Evolutionary conservation across 495 filamentous ascomycete genomes (phyloP).

Genomic region (Penicillium tannophilum): DNA sequence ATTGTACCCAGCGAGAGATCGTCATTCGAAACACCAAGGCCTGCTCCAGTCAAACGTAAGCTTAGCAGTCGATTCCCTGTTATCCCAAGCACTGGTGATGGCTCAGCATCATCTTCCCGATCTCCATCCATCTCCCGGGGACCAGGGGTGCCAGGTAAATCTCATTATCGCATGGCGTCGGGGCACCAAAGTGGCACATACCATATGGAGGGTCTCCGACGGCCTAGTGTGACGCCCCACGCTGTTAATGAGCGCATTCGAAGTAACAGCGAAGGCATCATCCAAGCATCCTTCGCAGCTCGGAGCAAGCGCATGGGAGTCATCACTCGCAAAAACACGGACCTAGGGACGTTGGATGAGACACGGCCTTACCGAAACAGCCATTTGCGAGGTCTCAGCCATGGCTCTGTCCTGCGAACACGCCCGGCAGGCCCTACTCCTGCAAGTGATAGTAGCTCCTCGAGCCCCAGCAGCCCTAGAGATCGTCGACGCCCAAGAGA

Average conservation of each 20-base stretch:
- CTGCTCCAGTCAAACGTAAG: slow-evolving; percentile 71
- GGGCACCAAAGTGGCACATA: slow-evolving; percentile 61
- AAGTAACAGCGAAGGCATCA: slow-evolving; percentile 86
- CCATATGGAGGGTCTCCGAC: slow-evolving; percentile 58
- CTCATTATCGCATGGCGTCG: slow-evolving; percentile 77
- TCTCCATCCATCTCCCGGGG: slow-evolving; percentile 67
- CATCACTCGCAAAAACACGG: slow-evolving; percentile 71
- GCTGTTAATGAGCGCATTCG: slow-evolving; percentile 75
- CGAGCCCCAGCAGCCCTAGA: slow-evolving; percentile 58
- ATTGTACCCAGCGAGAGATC: slow-evolving; percentile 45
- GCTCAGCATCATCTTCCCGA: slow-evolving; percentile 49
- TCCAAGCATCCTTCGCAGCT: slow-evolving; percentile 58
- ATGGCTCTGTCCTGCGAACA: slow-evolving; percentile 73
- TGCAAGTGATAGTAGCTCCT: slow-evolving; percentile 48
- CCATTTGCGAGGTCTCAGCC: slow-evolving; percentile 79
- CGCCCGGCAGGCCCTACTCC: slow-evolving; percentile 43
- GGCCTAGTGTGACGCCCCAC: slow-evolving; percentile 70
- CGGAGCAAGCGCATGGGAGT: slow-evolving; percentile 82
- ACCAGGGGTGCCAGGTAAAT: slow-evolving; percentile 72
- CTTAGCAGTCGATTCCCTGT: slow-evolving; percentile 83
- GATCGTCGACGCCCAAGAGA: slow-evolving; percentile 54
- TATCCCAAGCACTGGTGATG: slow-evolving; percentile 63
- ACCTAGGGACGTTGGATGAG: slow-evolving; percentile 77
- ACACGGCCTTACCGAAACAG: slow-evolving; percentile 70
- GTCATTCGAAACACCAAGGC: slow-evolving; percentile 69